phyloP scores from a whole-genome alignment of 192 early-diverging fungal genomes.

The Coemansia sp. region DNA sequence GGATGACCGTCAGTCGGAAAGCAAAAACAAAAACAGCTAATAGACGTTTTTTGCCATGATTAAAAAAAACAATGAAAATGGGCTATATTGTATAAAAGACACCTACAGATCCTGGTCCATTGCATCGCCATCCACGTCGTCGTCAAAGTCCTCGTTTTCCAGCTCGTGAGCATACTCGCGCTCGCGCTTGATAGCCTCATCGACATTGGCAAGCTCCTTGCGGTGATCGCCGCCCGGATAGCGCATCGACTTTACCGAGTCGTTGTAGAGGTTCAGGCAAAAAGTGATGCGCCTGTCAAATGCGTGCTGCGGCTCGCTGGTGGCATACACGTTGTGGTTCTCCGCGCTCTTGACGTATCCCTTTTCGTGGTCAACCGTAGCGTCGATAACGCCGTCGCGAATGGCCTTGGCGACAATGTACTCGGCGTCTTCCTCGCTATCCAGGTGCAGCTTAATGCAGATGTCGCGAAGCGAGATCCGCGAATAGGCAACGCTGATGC shows the following conservation, averaged over 20 bases:
- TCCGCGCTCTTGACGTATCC: slow-evolving; percentile 95
- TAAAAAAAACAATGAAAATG: not conserved
- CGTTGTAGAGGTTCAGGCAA: slow-evolving; percentile 96
- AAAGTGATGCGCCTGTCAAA: slow-evolving; percentile 95
- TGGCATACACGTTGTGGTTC: slow-evolving; percentile 93
- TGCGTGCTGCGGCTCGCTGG: slow-evolving; percentile 93
- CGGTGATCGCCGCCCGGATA: slow-evolving; percentile 87
- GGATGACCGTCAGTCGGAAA: slow-evolving; percentile 6
- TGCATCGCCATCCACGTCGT: slow-evolving; percentile 75
- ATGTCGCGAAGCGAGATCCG: slow-evolving; percentile 94
- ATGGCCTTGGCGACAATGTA: slow-evolving; percentile 99
- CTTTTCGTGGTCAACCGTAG: slow-evolving; percentile 91
- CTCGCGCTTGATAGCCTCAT: slow-evolving; percentile 87
- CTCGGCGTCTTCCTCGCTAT: slow-evolving; percentile 98
- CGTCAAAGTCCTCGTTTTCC: slow-evolving; percentile 74
- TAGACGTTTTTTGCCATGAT: not conserved
- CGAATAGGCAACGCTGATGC: slow-evolving; percentile 96
- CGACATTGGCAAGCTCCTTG: slow-evolving; percentile 79
- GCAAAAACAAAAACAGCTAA: not conserved
- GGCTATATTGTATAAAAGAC: not conserved
- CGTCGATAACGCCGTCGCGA: slow-evolving; percentile 98
- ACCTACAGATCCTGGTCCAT: slow-evolving; percentile 43
- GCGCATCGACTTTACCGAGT: slow-evolving; percentile 96
- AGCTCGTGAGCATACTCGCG: slow-evolving; percentile 92
- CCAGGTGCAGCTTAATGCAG: slow-evolving; percentile 94